Percentiles rank a stretch among this genome's conserved stretches.
Evolutionary conservation across 2,329 filamentous ascomycete species (phyloP).

Genomic region (Akanthomyces muscarius): DNA sequence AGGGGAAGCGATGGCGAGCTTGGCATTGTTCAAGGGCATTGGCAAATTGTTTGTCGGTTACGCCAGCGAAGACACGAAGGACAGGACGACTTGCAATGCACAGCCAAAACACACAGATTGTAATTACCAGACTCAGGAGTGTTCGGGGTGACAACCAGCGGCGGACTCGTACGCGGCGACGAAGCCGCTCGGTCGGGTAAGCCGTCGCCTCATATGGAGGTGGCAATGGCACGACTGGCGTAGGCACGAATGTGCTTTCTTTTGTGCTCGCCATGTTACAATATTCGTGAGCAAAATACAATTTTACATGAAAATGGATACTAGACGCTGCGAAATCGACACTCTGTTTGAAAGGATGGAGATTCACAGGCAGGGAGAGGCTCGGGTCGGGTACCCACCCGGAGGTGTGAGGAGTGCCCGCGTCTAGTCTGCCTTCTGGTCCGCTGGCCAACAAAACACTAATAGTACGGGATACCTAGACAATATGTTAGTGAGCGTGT

Average conservation of each 20-base stretch:
- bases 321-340: too few species aligned
- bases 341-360: too few species aligned
- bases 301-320: too few species aligned
- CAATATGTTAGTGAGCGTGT: too few species aligned
- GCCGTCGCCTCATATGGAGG: slow-evolving; percentile 5
- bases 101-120: background rate
- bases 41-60: background rate
- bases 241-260: background rate
- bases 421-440: too few species aligned
- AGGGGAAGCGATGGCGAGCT: background rate
- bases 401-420: too few species aligned
- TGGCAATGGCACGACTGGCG: background rate
- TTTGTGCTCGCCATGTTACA: background rate
- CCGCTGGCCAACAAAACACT: too few species aligned
- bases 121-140: background rate
- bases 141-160: background rate
- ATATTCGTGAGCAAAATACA: too few species aligned
- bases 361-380: too few species aligned
- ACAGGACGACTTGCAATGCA: background rate
- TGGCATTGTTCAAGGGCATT: background rate
- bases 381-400: too few species aligned
- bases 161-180: background rate
- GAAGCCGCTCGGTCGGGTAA: background rate
- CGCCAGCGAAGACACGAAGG: background rate
- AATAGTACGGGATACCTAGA: too few species aligned